Conservation (phyloP, 2,329 filamentous ascomycete species). For the Talaromyces sp. region DNA sequence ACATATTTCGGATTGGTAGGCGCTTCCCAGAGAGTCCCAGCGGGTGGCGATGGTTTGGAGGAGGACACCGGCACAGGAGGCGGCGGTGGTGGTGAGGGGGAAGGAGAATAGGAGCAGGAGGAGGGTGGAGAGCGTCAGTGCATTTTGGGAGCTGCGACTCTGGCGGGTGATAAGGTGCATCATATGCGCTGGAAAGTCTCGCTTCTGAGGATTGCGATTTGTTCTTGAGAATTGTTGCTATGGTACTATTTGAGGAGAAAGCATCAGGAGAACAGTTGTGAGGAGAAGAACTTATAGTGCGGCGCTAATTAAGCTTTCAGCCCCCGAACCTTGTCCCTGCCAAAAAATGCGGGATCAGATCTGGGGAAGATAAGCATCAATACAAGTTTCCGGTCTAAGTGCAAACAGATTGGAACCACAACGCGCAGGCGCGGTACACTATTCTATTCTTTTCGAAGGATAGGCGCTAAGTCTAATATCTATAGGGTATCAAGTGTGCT, state of each 20-base stretch:
- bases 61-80: slow-evolving; percentile 13
- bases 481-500: slow-evolving; percentile 13
- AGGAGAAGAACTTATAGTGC: neutral
- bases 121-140: neutral
- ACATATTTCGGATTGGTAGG: slow-evolving; percentile 15
- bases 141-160: slow-evolving; percentile 2
- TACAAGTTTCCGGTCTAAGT: no score
- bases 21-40: slow-evolving; percentile 10
- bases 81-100: slow-evolving; percentile 3
- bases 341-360: neutral
- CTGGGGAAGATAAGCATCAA: neutral
- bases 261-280: neutral
- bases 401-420: neutral
- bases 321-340: neutral
- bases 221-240: neutral
- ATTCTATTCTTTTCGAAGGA: neutral
- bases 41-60: slow-evolving; percentile 12
- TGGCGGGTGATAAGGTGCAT: neutral
- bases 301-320: neutral
- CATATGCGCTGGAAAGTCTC: neutral
- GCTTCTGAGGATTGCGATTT: neutral
- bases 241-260: neutral
- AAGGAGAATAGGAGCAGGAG: neutral
- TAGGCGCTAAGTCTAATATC: neutral
- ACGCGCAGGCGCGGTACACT: neutral